Conservation (phyloP, 108 stramenopile genomes). For the Cylindrotheca fusiformis region DNA sequence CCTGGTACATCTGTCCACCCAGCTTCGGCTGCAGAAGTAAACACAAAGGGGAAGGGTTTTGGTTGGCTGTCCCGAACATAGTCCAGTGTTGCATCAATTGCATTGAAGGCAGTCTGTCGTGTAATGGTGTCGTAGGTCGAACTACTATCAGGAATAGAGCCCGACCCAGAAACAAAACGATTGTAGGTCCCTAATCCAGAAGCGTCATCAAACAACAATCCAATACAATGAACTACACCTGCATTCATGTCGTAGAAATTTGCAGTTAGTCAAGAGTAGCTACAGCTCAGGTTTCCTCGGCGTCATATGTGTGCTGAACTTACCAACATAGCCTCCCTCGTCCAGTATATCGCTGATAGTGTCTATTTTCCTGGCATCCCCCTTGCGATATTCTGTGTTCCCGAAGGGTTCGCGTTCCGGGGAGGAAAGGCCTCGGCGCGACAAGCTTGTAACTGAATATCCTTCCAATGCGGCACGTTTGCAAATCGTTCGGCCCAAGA, state of each 20-base stretch:
- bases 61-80: constrained; percentile 24
- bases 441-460: constrained; percentile 41
- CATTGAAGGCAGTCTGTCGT: constrained; percentile 72
- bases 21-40: constrained; percentile 81
- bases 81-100: constrained; percentile 52
- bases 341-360: constrained; percentile 32
- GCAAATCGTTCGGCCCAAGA: constrained; percentile 48
- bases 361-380: constrained; percentile 39
- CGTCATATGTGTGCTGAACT: not conserved
- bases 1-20: constrained; percentile 82
- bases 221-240: constrained; percentile 49
- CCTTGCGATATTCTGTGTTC: constrained; percentile 39
- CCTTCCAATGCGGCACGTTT: constrained; percentile 38
- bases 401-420: not conserved
- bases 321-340: constrained; percentile 34
- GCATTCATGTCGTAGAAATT: constrained; percentile 1
- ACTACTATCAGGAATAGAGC: constrained; percentile 60
- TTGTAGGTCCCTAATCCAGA: constrained; percentile 68
- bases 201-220: constrained; percentile 73
- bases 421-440: constrained; percentile 34
- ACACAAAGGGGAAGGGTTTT: constrained; percentile 54
- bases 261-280: no score
- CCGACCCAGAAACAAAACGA: constrained; percentile 67
- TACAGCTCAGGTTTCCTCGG: no score
- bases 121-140: constrained; percentile 86